Evolutionary conservation across 768 basidiomycete genomes (phyloP), one percentile per base, ranked within the genome.

Genomic region (Dioszegia crocea): DNA sequence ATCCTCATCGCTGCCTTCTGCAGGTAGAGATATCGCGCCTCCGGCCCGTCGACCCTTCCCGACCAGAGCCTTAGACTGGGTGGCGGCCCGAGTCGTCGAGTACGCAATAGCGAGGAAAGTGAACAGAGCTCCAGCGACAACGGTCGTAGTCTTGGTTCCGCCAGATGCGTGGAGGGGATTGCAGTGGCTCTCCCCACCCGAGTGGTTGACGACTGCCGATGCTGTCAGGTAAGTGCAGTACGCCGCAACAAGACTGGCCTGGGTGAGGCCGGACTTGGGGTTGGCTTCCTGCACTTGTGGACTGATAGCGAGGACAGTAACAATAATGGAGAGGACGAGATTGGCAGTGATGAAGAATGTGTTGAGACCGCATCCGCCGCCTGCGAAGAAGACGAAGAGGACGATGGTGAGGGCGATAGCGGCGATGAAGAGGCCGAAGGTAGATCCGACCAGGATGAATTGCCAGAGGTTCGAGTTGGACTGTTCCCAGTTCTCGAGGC

Each of bases 81-180:
- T 99, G 10, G 96, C 96, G 4, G 96, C 96, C 50, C 94, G 83
- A 24, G 87, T 89, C 0, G 96, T 98, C 27, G 93, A 97, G 74
- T 97, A 99, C 6, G 96, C 94, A 66, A 99, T 96, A 4, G 96
- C 93, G 45, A 98, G 78, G 84, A 99, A 99, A 0, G 96, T 99
- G 78, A 99, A 96, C 11, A 91, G 76, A 8, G 90, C 96, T 29
- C 96, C 96, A 43, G 97, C 81, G 26, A 97, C 80, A 45, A 96
- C 85, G 1, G 89, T 87, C 8, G 91, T 91, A 36, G 85, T 91
- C 60, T 86, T 85, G 0, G 93, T 88, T 1, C 80, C 79, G 43
- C 72, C 79, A 43, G 81, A 80, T 59, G 84, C 83, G 47, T 85
- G 86, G 10, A 97, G 82, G 0, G 96, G 96, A 76, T 98, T 98